Evolutionary conservation across 2,329 filamentous ascomycete species (phyloP), one percentile per base, ranked within the genome.

Genomic region (Talaromyces albobiverticillius): DNA sequence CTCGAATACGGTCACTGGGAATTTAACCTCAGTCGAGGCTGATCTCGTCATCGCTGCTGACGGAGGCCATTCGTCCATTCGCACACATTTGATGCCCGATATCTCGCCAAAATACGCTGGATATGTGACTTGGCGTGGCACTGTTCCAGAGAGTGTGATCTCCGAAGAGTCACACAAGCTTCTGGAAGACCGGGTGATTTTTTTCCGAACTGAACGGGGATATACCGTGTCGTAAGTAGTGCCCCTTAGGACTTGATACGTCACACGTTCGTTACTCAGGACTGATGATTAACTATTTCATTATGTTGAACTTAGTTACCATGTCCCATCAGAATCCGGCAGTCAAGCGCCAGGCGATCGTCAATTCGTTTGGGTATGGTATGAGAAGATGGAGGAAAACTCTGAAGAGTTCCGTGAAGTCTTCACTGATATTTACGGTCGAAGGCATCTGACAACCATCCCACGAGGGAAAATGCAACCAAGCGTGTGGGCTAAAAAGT

Each of bases 331-430:
- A 23, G 57, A 57, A 9, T 53, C 62, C 45, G 63, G 65, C 40
- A 58, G 57, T 18, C 62, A 64, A 23, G 54, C 58, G 11, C 46
- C 54, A 9, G 64, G 61, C 8, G 45, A 59, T 18, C 55, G 64
- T 14, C 53, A 63, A 16, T 57, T 67, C 41, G 67, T 67, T 55
- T 62, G 62, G 29, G 66, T 61, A 10, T 68, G 64, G 64, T 67
- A 67, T 54, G 52, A 54, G 22, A 61, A 61, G 31, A 57, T 61
- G 45, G 40, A 57, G 8, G 57, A 59, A 32, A 57, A 54, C 25
- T 51, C 50, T n/a, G 22, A 55, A 29, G 59, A 60, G 26, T 26
- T 54, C 60, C 10, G 59, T 53, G 60, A 64, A 26, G 59, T 67
- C 51, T 59, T 68, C 55, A 67, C 64, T 14, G 65, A 67, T 54